phyloP scores from a whole-genome alignment of 192 early-diverging fungal genomes.

The Borealophlyctis nickersoniae region DNA sequence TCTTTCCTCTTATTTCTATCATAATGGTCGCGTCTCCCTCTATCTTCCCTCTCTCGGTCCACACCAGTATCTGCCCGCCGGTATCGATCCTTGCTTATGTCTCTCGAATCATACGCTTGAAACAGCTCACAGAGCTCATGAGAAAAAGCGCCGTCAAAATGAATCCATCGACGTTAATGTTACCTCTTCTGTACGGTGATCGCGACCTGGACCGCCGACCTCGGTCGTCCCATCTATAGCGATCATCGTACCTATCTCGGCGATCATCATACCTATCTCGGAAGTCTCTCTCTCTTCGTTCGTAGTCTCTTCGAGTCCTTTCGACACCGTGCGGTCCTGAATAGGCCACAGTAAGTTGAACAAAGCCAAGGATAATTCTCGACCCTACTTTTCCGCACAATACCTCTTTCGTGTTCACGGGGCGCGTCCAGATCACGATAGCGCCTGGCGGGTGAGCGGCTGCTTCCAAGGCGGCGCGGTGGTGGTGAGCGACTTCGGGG shows the following conservation, averaged over 20 bases:
- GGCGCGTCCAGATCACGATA: not conserved
- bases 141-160: not conserved
- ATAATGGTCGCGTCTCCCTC: not conserved
- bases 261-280: conserved; percentile 1
- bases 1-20: not conserved
- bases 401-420: not conserved
- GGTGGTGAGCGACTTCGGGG: too few species aligned
- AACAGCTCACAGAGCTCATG: not conserved
- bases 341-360: not conserved
- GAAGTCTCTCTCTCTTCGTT: not conserved
- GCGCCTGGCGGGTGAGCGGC: too few species aligned
- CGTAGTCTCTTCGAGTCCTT: not conserved
- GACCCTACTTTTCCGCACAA: not conserved
- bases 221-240: not conserved
- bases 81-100: not conserved
- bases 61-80: too few species aligned
- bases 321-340: not conserved
- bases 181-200: not conserved
- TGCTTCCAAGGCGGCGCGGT: too few species aligned
- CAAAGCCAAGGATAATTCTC: not conserved
- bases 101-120: not conserved
- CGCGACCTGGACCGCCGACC: not conserved
- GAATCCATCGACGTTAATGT: too few species aligned
- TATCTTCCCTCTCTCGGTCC: not conserved
- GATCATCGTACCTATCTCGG: not conserved